Evolutionary conservation across 176 grass and related monocot genomes (phyloP), one percentile per base, ranked within the genome.

Genomic region (Hordeum marinum): DNA sequence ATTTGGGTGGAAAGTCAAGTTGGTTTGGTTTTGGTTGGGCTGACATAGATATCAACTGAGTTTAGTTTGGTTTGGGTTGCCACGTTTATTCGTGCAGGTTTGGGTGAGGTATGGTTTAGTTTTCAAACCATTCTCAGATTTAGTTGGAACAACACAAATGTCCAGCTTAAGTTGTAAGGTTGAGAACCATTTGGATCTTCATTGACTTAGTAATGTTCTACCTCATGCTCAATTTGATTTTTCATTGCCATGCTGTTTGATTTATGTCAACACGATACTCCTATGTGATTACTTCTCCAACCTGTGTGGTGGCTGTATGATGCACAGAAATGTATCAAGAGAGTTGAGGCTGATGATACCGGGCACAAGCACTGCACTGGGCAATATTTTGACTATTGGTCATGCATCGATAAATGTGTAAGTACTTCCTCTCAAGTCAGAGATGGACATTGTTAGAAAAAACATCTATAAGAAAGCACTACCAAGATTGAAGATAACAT

Each of bases 351-450:
- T 13, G 87, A 90, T 72, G 90, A 94, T 36, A 85, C 90, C 61
- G 92, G 84, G 7, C 90, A 90, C 63, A 94, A 94, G 63, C 92
- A 94, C 54, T 94, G 92, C 83, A 94, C 92, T 41, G 92, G 89
- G 52, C 89, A 94, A 77, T 94, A 87, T 65, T 94, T 94, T 72
- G 92, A 92, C 80, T 94, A 91, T 21, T 92, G 87, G 89, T 84
- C 75, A 40, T 94, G 92, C 64, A 62, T 94, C 1, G 89, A 92
- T 39, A 92, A 89, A 88, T 92, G 87, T 64, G 89, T 94, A 85
- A 92, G 92, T 82, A 87, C 36, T 77, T 23, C 0, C 7, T 62
- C 81, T 50, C 36, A 32, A 27, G 17, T 11, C 68, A 55, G 18
- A 18, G 13, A 39, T 76, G 15, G 20, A 37, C 35, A 36, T 82